Base-by-base conservation (phyloP, 371 early-diverging fungal species). In the Mortierella sp. region DNA sequence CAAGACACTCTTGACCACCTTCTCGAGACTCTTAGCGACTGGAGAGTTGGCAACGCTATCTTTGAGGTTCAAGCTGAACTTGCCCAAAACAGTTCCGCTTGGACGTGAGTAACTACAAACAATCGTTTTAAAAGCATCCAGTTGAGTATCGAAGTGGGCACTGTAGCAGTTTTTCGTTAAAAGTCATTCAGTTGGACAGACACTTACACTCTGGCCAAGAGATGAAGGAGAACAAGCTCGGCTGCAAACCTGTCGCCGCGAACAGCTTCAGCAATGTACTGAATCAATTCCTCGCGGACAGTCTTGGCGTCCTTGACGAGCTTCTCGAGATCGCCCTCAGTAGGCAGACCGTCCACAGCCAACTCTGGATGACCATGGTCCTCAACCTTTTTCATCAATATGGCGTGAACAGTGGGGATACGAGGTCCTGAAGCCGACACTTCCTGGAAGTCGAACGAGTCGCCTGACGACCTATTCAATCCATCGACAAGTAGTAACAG, bases 171-270 rank as follows among this genome's bases (percentile, higher is more conserved):
- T 13, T 13, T 19, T 34, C 16, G 16, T 19, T 31, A 1, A 16
- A 46, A 2, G 19, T 3, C 34, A 34, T 16, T 6, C 19, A 5
- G 11, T n/a, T 28, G 4, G 10, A 44, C 1, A 40, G 48, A 73
- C 14, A 57, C 90, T 82, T 90, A 93, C 93, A 92, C 88, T 85
- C 91, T 82, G 4, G 94, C 90, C 26, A 94, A 73, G 10, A 92
- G 81, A 54, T 92, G 92, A 10, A 93, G 84, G 24, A 94, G 84
- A 11, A 94, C 87, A 61, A 90, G 90, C 79, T 94, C 94, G 5
- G 94, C 92, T 19, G 88, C 91, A 43, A 94, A 76, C 5, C 67
- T 71, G 82, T 94, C 94, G 0, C 91, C 92, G 54, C 86, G 82
- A 31, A 92, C 84, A 0, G 85, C 89, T 6, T 89, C 71, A 11